Evolutionary conservation across 2,329 filamentous ascomycete species (phyloP).

Genomic region (Arachnomyces sp.): DNA sequence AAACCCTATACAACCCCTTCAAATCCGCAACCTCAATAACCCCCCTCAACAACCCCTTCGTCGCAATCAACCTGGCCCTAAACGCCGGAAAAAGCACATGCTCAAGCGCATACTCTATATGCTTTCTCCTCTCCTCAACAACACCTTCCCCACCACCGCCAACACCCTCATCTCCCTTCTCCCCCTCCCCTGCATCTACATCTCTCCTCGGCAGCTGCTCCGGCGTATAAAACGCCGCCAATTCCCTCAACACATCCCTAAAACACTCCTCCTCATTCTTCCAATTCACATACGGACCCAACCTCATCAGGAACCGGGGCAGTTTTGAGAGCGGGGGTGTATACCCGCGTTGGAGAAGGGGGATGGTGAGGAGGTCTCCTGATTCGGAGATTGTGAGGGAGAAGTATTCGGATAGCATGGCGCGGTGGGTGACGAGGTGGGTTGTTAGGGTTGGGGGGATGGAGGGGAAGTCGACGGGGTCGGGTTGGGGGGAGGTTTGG

Average conservation of each 20-base stretch:
- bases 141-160: no score
- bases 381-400: constrained; percentile 69
- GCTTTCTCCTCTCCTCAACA: constrained; percentile 47
- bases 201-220: constrained; percentile 59
- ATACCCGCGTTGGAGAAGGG: constrained; percentile 81
- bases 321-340: constrained; percentile 77
- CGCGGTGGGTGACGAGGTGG: constrained; percentile 59
- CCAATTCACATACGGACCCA: constrained; percentile 88
- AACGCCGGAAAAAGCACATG: constrained; percentile 85
- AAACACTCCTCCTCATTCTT: constrained; percentile 77
- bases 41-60: constrained; percentile 63
- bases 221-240: constrained; percentile 84
- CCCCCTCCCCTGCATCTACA: constrained; percentile 33
- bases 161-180: constrained; percentile 42
- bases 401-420: constrained; percentile 93
- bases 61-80: constrained; percentile 72
- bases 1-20: constrained; percentile 87
- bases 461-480: constrained; percentile 49
- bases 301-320: constrained; percentile 74
- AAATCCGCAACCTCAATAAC: constrained; percentile 84
- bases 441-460: constrained; percentile 49
- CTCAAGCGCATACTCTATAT: constrained; percentile 70
- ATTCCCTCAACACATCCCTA: constrained; percentile 69
- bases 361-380: constrained; percentile 70
- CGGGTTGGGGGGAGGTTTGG: not conserved